A percentile compares a stretch with the other conserved stretches of the same genome.
Evolutionary conservation across 31 red algal genomes (phyloP).

Genomic region (Endocladia muricata): DNA sequence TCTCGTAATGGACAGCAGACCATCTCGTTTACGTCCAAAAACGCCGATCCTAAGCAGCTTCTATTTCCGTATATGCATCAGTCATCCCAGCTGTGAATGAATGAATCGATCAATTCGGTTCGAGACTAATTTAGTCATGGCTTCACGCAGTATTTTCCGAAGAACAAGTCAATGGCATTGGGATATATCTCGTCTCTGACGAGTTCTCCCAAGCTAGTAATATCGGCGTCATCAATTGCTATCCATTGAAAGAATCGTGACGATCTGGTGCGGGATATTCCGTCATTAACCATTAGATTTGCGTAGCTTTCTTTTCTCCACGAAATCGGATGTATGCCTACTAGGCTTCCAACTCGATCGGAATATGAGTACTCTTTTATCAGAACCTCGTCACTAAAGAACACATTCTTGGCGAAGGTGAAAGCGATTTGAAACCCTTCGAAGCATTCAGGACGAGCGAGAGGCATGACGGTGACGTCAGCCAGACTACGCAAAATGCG

Average conservation of each 20-base stretch:
- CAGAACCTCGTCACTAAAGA: slow-evolving; percentile 1
- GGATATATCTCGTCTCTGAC: slow-evolving; percentile 30
- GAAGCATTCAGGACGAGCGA: not conserved
- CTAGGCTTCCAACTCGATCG: slow-evolving; percentile 27
- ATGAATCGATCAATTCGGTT: too few species aligned
- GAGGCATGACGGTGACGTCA: not conserved
- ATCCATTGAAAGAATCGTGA: slow-evolving; percentile 34
- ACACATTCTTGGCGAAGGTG: slow-evolving; percentile 8
- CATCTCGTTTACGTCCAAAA: not conserved
- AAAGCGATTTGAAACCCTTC: slow-evolving; percentile 10
- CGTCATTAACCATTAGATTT: not conserved
- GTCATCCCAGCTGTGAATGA: too few species aligned
- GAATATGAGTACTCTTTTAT: slow-evolving; percentile 26
- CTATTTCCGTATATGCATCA: slow-evolving; percentile 29
- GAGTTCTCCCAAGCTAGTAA: slow-evolving; percentile 29
- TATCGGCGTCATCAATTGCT: slow-evolving; percentile 8
- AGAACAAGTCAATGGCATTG: slow-evolving; percentile 36
- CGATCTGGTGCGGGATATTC: not conserved
- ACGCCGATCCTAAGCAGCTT: not conserved
- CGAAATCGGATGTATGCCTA: slow-evolving; percentile 1
- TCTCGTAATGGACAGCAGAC: slow-evolving; percentile 1
- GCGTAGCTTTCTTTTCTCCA: not conserved
- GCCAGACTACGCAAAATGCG: not conserved
- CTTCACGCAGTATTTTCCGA: slow-evolving; percentile 21
- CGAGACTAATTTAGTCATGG: too few species aligned